phyloP scores from a whole-genome alignment of 805 yeast species.

The Kuraishia molischiana region DNA sequence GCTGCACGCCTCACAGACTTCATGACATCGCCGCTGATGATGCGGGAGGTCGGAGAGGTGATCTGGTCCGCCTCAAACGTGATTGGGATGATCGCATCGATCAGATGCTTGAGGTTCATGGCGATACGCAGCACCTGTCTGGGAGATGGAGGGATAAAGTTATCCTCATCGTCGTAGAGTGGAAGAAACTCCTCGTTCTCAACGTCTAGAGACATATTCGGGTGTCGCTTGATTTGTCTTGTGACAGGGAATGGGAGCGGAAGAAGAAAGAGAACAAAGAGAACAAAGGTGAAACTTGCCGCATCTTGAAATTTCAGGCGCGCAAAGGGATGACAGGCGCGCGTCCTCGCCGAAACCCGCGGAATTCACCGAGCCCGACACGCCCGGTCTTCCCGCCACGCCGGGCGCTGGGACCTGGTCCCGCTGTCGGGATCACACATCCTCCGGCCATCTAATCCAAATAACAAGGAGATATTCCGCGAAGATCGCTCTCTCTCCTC shows the following conservation, averaged over 20 bases:
- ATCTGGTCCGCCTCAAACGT: conserved; percentile 43
- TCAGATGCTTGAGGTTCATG: conserved; percentile 58
- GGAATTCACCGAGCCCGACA: no score
- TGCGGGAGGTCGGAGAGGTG: conserved; percentile 44
- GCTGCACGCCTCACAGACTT: conserved; percentile 61
- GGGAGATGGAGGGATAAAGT: conserved; percentile 40
- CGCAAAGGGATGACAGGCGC: no score
- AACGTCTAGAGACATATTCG: no score
- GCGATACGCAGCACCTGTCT: conserved; percentile 64
- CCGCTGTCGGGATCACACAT: no score
- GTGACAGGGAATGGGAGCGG: background rate
- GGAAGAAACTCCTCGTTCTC: conserved; percentile 1
- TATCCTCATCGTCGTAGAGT: conserved; percentile 8
- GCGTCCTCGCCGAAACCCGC: no score
- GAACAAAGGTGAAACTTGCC: background rate
- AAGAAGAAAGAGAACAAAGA: background rate
- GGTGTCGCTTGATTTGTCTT: background rate
- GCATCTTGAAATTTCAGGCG: background rate
- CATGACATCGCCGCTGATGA: conserved; percentile 50
- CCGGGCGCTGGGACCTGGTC: no score
- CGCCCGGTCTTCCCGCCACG: no score
- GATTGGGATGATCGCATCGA: conserved; percentile 65
- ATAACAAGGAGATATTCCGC: no score
- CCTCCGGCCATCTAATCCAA: no score
- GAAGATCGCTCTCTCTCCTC: no score